Percentiles rank a stretch among this genome's conserved stretches.
phyloP scores from a whole-genome alignment of 257 asterid species.

The Cordia subcordata region DNA sequence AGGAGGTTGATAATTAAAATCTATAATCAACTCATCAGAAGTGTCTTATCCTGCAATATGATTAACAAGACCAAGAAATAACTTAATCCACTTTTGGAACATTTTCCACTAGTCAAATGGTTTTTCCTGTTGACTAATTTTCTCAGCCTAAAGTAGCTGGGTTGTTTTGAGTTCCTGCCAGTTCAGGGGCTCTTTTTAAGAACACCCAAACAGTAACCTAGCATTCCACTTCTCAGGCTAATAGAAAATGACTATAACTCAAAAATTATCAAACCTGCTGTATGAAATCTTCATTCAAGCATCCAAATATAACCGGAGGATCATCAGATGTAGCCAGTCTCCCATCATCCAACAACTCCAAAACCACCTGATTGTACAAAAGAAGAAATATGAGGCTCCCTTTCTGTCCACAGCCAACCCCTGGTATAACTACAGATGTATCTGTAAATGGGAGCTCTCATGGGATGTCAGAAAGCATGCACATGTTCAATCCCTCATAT shows the following conservation, averaged over 20 bases:
- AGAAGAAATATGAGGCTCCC: constrained; percentile 16
- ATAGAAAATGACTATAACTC: not conserved
- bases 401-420: not conserved
- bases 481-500: no score
- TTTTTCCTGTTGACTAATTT: no score
- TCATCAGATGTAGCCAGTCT: constrained; percentile 75
- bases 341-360: constrained; percentile 82
- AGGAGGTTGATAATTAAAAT: not conserved
- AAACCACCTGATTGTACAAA: constrained; percentile 49
- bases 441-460: no score
- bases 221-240: no score
- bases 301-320: constrained; percentile 71
- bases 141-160: no score
- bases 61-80: not conserved
- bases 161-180: no score
- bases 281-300: constrained; percentile 62
- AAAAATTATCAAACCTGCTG: constrained; percentile 50
- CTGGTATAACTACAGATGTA: not conserved
- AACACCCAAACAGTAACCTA: no score
- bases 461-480: no score
- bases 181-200: no score
- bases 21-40: not conserved
- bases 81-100: no score
- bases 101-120: no score
- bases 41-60: not conserved